These are phyloP conservation scores for Lipomyces orientalis DNA, from an alignment of 805 yeast genomes.

Conservation along the genomic window DNA sequence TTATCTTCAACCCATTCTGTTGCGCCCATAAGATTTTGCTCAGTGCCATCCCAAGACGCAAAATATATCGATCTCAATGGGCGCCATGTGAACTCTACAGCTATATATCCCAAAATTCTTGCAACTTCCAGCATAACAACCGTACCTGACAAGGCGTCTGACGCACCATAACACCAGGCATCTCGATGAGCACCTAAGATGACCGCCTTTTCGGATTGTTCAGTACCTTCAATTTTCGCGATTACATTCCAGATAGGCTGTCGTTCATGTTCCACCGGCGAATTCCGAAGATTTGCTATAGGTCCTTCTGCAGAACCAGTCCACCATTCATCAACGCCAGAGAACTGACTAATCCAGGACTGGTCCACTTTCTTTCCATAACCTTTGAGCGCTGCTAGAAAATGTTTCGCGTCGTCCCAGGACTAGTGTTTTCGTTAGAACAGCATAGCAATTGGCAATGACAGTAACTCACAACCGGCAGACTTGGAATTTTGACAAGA, in stretches of 20 bases:
- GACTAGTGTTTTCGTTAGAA: constrained; percentile 46
- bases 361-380: constrained; percentile 47
- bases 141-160: constrained; percentile 78
- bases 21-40: constrained; percentile 72
- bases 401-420: constrained; percentile 65
- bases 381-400: constrained; percentile 49
- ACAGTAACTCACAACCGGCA: constrained; percentile 55
- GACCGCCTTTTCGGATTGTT: constrained; percentile 54
- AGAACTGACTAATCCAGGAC: constrained; percentile 23
- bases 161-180: constrained; percentile 83
- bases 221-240: constrained; percentile 61
- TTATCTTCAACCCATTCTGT: constrained; percentile 77
- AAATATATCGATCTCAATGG: constrained; percentile 73
- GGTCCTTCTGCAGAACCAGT: constrained; percentile 28
- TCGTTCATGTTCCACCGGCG: constrained; percentile 60
- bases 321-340: constrained; percentile 45
- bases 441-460: neutral
- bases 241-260: constrained; percentile 69
- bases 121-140: constrained; percentile 69
- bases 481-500: constrained; percentile 73
- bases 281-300: constrained; percentile 20
- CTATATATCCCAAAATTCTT: constrained; percentile 57
- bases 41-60: constrained; percentile 84
- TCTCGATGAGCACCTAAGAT: constrained; percentile 79
- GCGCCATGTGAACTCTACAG: constrained; percentile 65